Base-by-base conservation (phyloP, 2,329 filamentous ascomycete species). In the Ophiostoma quercus region DNA sequence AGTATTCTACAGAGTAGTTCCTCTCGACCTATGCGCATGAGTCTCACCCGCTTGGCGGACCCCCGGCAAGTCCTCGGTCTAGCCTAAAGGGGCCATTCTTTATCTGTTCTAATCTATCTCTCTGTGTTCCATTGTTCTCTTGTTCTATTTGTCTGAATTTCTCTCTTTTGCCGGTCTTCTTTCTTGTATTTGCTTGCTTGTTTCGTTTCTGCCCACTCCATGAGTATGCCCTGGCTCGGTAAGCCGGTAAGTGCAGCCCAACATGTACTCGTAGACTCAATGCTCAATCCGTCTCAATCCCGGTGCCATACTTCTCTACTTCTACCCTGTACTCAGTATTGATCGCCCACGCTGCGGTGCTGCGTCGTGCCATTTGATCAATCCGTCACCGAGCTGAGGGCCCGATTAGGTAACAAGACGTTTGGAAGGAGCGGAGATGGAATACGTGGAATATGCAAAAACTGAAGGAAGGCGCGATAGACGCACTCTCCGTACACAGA, bases 361-460 rank as follows among this genome's bases (percentile, higher is more conserved):
- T 70, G 57, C 25, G 67, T 69, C 71, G 67, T 72, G 66, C 71
- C 70, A 70, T 70, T 71, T 67, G 70, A 60, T 70, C 71, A 68
- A 72, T 70, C 37, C 57, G 70, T 70, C 63, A 71, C 67, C 67
- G 70, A 72, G 22, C 54, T 47, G 51, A 57, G 51, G 51, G 25
- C 51, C 51, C 51, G 22, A 57, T 57, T 57, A 57, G 22, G 51
- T 57, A 57, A 57, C 51, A 8, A 57, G 51, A 47, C 19, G 16
- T 47, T 19, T 47, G 43, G 43, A 47, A 41, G 39, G 39, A 41
- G 39, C 39, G 16, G 3, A n/a, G 43, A 16, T 43, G 5, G 41
- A 16, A 43, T 34, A 8, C 34, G 34, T 34, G 34, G 34, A 34
- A 34, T 41, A 41, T 14, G 39, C 12, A 41, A 41, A 41, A 12